phyloP scores from a whole-genome alignment of 495 filamentous ascomycete genomes.

The Oleoguttula mirabilis region DNA sequence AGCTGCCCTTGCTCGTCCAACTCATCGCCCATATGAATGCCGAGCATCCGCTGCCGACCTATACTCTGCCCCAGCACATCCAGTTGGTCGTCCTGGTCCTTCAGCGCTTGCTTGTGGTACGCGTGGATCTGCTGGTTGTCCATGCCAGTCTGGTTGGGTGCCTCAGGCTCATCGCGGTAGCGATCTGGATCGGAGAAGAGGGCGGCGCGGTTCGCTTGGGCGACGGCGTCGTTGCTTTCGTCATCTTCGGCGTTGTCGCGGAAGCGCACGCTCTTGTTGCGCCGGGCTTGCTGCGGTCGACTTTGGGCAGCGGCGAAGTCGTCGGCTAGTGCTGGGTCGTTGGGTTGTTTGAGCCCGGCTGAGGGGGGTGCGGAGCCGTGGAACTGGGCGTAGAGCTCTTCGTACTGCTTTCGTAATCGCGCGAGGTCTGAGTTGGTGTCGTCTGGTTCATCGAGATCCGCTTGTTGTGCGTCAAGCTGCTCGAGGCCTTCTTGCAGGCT shows the following conservation, averaged over 20 bases:
- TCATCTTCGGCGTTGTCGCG: conserved; percentile 49
- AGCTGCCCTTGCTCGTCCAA: conserved; percentile 78
- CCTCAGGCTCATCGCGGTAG: conserved; percentile 43
- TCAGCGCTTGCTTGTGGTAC: conserved; percentile 66
- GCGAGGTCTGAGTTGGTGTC: conserved; percentile 22
- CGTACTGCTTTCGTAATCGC: conserved; percentile 39
- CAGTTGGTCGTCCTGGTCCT: conserved; percentile 85
- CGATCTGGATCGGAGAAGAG: conserved; percentile 44
- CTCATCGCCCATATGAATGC: conserved; percentile 93
- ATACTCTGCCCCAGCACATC: conserved; percentile 76
- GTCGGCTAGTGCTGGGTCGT: conserved; percentile 50
- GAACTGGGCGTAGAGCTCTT: conserved; percentile 49
- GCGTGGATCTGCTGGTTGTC: conserved; percentile 78
- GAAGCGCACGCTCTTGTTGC: conserved; percentile 81
- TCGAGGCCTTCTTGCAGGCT: conserved; percentile 75
- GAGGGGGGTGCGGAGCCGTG: conserved; percentile 38
- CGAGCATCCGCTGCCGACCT: conserved; percentile 81
- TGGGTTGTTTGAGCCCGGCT: conserved; percentile 46
- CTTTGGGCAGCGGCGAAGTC: conserved; percentile 55
- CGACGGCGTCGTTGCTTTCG: conserved; percentile 33
- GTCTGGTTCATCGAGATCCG: conserved; percentile 42
- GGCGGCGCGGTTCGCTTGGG: conserved; percentile 34
- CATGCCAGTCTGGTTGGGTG: conserved; percentile 49
- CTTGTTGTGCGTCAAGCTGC: conserved; percentile 51
- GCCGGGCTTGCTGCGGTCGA: conserved; percentile 21